These are phyloP conservation scores for Ustilago trichophora DNA, from an alignment of 1,284 basidiomycete genomes.

Conservation along the genomic window DNA sequence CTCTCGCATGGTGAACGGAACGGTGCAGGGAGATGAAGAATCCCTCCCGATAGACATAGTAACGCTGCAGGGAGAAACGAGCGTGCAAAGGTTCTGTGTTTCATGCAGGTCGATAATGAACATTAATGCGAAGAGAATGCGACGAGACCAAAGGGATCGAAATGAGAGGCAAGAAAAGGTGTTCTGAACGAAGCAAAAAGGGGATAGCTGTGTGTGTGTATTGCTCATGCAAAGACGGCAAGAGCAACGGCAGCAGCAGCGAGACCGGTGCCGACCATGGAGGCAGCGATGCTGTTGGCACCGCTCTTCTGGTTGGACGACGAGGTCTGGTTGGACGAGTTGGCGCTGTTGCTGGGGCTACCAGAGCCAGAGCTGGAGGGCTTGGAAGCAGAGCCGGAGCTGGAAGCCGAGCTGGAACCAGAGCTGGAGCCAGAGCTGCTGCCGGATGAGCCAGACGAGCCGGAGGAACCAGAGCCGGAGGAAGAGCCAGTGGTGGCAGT, in stretches of 20 bases:
- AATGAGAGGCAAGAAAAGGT: neutral
- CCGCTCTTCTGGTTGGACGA: constrained; percentile 25
- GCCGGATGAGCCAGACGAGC: constrained; percentile 4
- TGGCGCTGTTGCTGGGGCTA: constrained; percentile 2
- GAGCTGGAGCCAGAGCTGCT: constrained; percentile 1
- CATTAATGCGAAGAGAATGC: constrained; percentile 27
- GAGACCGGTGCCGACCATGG: constrained; percentile 27
- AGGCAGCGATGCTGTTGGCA: constrained; percentile 19
- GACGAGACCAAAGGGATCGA: constrained; percentile 13
- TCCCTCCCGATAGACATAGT: neutral
- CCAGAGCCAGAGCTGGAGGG: neutral
- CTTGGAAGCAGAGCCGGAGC: constrained; percentile 1
- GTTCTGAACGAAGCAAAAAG: neutral
- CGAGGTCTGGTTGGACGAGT: constrained; percentile 3
- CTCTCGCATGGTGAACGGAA: neutral
- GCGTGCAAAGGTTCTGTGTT: constrained; percentile 1
- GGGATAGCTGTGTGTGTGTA: neutral
- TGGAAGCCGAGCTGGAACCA: neutral
- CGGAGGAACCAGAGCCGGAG: constrained; percentile 4
- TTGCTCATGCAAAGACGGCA: constrained; percentile 28
- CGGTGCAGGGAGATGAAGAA: neutral
- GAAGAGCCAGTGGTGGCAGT: constrained; percentile 14
- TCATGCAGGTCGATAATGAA: constrained; percentile 24
- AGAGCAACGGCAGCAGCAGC: constrained; percentile 28
- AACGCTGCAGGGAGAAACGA: too few species aligned